These are phyloP conservation scores for Fusarium setosum DNA, from an alignment of 2,329 filamentous ascomycete genomes.

Conservation along the genomic window DNA sequence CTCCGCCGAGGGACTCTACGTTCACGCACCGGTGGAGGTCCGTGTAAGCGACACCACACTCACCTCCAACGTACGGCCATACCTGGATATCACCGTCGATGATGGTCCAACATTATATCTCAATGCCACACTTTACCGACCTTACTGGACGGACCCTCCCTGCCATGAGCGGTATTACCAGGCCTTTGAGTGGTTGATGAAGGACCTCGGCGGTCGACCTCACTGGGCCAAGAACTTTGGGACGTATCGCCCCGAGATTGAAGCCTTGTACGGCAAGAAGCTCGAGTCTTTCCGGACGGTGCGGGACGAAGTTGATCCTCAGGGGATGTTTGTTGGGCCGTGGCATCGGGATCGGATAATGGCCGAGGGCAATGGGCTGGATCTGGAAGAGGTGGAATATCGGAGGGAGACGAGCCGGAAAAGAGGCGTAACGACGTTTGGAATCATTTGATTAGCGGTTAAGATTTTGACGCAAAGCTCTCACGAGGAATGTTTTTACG, in stretches of 20 bases:
- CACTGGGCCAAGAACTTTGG: conserved; percentile 96
- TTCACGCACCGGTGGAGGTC: conserved; percentile 94
- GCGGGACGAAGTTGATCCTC: conserved; percentile 77
- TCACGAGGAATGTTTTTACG: too few species aligned
- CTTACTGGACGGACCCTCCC: conserved; percentile 82
- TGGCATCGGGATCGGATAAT: conserved; percentile 84
- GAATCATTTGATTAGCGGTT: conserved; percentile 29
- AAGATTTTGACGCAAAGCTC: conserved; percentile 14
- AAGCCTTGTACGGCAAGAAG: conserved; percentile 75
- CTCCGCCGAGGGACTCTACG: conserved; percentile 80
- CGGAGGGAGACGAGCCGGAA: conserved; percentile 38
- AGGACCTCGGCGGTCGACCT: conserved; percentile 81
- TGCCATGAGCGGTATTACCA: conserved; percentile 84
- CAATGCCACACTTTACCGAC: conserved; percentile 89
- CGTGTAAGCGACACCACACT: conserved; percentile 78
- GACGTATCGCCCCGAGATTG: conserved; percentile 69
- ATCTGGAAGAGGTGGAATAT: conserved; percentile 52
- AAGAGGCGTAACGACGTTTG: conserved; percentile 44
- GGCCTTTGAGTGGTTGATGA: conserved; percentile 92
- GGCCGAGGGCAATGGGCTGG: conserved; percentile 46
- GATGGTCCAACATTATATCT: conserved; percentile 85
- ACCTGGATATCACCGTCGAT: conserved; percentile 76
- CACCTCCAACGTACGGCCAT: conserved; percentile 52
- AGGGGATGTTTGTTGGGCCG: conserved; percentile 89
- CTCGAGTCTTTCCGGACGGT: conserved; percentile 75